Evolutionary conservation across 208 protist species (phyloP), one percentile per base, ranked within the genome.

Genomic region (Acanthamoeba lenticulata): DNA sequence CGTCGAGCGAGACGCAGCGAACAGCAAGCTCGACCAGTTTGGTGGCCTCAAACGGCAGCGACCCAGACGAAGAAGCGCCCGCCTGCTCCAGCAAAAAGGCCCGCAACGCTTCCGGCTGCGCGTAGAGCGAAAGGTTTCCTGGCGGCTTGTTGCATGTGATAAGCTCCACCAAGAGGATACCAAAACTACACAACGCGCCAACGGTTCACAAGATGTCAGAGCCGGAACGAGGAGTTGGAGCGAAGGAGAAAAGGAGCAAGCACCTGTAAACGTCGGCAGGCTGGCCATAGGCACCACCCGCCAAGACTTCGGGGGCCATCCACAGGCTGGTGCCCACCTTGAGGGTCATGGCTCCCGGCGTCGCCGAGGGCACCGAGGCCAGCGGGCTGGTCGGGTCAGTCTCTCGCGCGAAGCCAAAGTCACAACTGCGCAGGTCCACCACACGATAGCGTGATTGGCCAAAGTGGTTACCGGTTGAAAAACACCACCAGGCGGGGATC

Each of bases 331-430:
- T 83, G 42, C 72, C 72, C 34, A 83, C 72, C n/a, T 49, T 83
- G 7, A 44, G 34, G 1, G 72, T 83, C 72, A 83, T 83, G 11
- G 62, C 38, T 7, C 62, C 62, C 7, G 62, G 62, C 29, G n/a
- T 72, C 7, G 62, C 62, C 5, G 62, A 72, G 62, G 6, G 62
- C 2, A 72, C 62, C 1, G 29, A 40, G 24, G 72, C 72, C 32
- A 52, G 40, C 1, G 72, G 72, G 29, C 38, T 83, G 38, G 1
- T 83, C 19, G 72, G 72, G 17, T 49, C 72, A 38, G 38, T 49
- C 3, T 83, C 72, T 29, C 72, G 72, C 11, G 72, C 72, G 29
- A 83, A 83, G 17, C 72, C 72, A n/a, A 83, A 83, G 40, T 83
- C 72, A 49, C 72, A 83, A 1, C 72, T 83, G 34, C n/a, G 21